Evolutionary conservation across 1,139 yeast genomes (phyloP).

Genomic region (Geotrichum histeridarum): DNA sequence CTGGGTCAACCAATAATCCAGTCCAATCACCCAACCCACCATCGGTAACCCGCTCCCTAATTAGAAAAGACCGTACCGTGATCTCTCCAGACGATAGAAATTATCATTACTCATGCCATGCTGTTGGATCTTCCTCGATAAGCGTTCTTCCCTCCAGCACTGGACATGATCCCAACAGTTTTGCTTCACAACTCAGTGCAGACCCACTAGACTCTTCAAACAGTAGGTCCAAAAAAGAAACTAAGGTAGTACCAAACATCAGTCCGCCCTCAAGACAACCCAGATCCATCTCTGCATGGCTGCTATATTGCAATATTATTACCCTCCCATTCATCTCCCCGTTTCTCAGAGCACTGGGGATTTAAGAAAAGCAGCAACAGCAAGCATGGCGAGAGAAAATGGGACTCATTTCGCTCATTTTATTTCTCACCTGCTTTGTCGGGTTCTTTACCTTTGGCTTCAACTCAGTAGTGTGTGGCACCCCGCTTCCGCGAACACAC

Average conservation of each 20-base stretch:
- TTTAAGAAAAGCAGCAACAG: slow-evolving; percentile 65
- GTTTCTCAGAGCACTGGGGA: slow-evolving; percentile 60
- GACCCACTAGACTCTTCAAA: neutral
- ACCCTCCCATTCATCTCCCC: slow-evolving; percentile 92
- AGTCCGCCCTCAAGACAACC: neutral
- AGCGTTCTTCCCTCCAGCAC: slow-evolving; percentile 56
- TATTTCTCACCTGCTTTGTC: slow-evolving; percentile 61
- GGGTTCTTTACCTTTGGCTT: slow-evolving; percentile 84
- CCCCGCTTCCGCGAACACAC: slow-evolving; percentile 46
- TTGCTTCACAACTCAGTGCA: neutral
- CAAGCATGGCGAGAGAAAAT: slow-evolving; percentile 92
- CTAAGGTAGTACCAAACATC: neutral
- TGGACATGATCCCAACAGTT: slow-evolving; percentile 52
- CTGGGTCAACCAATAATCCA: neutral
- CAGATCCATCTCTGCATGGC: slow-evolving; percentile 55
- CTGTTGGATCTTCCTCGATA: slow-evolving; percentile 51
- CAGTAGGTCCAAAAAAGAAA: neutral
- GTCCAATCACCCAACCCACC: neutral
- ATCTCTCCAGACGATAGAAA: slow-evolving; percentile 57
- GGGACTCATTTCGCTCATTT: slow-evolving; percentile 65
- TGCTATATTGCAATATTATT: slow-evolving; percentile 61
- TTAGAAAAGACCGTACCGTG: slow-evolving; percentile 64
- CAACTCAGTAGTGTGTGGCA: slow-evolving; percentile 65
- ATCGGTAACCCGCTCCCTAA: slow-evolving; percentile 40
- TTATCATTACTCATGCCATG: slow-evolving; percentile 59